Percentiles rank a stretch among this genome's conserved stretches.
Evolutionary conservation across 2,329 filamentous ascomycete species (phyloP).

Genomic region (Colletotrichum liaoningense): DNA sequence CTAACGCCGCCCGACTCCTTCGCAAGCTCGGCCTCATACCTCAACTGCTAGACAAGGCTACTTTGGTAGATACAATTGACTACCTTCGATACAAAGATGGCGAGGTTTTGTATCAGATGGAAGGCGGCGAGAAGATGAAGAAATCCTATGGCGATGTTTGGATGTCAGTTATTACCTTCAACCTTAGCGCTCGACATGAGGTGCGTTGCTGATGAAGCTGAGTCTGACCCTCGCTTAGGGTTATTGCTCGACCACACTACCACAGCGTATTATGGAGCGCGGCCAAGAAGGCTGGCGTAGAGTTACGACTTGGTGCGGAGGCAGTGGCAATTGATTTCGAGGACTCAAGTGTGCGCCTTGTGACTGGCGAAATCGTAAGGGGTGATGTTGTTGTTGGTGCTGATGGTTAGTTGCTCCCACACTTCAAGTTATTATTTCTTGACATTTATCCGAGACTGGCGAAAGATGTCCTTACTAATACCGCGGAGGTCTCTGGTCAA

Average conservation of each 20-base stretch:
- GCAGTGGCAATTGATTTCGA: constrained; percentile 22
- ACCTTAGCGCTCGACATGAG: no score
- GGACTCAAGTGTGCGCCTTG: background rate
- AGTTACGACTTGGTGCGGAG: constrained; percentile 4
- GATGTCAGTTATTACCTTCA: background rate
- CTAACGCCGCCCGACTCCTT: constrained; percentile 14
- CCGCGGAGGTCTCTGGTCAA: constrained; percentile 5
- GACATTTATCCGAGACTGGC: no score
- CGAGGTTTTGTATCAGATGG: background rate
- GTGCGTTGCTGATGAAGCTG: background rate
- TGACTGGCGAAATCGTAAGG: constrained; percentile 1
- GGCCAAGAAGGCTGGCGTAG: background rate
- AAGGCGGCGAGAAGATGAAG: background rate
- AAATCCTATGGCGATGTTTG: constrained; percentile 1
- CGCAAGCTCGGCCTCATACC: constrained; percentile 19
- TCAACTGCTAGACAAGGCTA: background rate
- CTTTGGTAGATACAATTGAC: constrained; percentile 2
- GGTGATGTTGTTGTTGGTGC: constrained; percentile 21
- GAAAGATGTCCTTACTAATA: background rate
- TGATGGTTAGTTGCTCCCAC: constrained; percentile 10
- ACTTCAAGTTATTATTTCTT: background rate
- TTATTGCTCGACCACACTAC: constrained; percentile 12
- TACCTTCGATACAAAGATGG: constrained; percentile 21
- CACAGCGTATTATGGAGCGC: constrained; percentile 20
- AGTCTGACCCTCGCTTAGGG: background rate